phyloP scores from a whole-genome alignment of 495 filamentous ascomycete genomes.

The Choiromyces venosus region DNA sequence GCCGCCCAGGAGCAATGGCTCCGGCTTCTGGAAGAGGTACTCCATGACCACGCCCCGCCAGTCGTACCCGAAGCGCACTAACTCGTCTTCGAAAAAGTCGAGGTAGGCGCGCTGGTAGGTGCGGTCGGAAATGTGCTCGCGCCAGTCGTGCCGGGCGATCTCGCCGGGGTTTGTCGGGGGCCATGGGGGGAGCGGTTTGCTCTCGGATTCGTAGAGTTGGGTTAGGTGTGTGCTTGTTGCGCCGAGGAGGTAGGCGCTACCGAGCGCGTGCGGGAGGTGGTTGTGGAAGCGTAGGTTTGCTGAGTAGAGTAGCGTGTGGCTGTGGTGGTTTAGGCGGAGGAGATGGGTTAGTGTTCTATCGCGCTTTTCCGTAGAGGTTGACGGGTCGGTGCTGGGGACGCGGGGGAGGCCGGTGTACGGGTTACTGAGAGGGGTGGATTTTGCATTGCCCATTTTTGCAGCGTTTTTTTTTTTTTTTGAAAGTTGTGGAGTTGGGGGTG shows the following conservation, averaged over 20 bases:
- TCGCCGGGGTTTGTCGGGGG: constrained; percentile 68
- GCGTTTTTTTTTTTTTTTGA: neutral
- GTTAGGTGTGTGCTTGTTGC: constrained; percentile 66
- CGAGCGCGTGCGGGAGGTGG: constrained; percentile 73
- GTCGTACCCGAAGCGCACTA: constrained; percentile 67
- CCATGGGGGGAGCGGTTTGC: constrained; percentile 73
- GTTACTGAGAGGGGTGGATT: constrained; percentile 27
- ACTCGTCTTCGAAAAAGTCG: constrained; percentile 85
- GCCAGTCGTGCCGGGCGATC: constrained; percentile 76
- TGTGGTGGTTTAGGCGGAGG: constrained; percentile 82
- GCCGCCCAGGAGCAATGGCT: constrained; percentile 74
- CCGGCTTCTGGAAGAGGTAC: constrained; percentile 66
- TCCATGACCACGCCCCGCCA: constrained; percentile 73
- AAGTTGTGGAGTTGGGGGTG: neutral
- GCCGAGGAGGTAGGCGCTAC: constrained; percentile 77
- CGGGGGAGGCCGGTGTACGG: constrained; percentile 59
- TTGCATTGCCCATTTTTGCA: constrained; percentile 21
- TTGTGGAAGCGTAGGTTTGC: constrained; percentile 70
- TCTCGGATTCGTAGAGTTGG: constrained; percentile 70
- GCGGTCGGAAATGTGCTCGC: constrained; percentile 68
- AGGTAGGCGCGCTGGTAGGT: constrained; percentile 85
- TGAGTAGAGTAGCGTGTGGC: constrained; percentile 76
- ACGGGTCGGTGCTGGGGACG: constrained; percentile 69
- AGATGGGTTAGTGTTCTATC: constrained; percentile 83
- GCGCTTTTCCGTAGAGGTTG: constrained; percentile 69